Evolutionary conservation across 1,284 basidiomycete species (phyloP).

Genomic region (Trichosporon asahii): DNA sequence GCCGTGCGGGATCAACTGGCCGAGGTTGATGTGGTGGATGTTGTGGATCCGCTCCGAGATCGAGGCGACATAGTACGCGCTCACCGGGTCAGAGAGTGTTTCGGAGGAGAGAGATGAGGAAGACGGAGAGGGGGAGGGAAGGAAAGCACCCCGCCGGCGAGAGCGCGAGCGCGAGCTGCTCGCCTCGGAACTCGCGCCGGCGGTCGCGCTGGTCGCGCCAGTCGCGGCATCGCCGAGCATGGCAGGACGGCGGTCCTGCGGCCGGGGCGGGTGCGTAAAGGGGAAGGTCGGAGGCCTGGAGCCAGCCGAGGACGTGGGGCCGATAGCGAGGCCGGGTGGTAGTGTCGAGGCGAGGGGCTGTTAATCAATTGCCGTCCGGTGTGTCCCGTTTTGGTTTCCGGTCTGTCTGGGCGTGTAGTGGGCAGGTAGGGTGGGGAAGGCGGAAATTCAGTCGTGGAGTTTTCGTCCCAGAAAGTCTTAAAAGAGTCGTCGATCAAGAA

Average conservation of each 20-base stretch:
- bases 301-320: neutral
- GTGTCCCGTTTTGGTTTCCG: neutral
- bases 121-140: neutral
- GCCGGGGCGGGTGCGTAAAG: neutral
- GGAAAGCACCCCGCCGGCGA: neutral
- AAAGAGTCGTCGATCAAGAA: neutral
- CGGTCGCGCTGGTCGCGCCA: neutral
- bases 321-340: neutral
- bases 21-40: conserved; percentile 2
- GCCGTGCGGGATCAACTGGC: conserved; percentile 30
- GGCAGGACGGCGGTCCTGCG: neutral
- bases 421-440: neutral
- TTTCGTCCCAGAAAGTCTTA: neutral
- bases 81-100: neutral
- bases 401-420: neutral
- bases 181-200: conserved; percentile 30
- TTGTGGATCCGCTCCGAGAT: conserved; percentile 3
- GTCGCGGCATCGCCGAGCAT: conserved; percentile 25
- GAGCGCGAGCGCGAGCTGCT: conserved; percentile 24
- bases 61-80: conserved; percentile 1
- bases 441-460: neutral
- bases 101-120: conserved; percentile 12
- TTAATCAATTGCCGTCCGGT: neutral
- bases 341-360: neutral
- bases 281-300: neutral